phyloP scores from a whole-genome alignment of 2,329 filamentous ascomycete genomes.

The Botryosphaeria dothidea region DNA sequence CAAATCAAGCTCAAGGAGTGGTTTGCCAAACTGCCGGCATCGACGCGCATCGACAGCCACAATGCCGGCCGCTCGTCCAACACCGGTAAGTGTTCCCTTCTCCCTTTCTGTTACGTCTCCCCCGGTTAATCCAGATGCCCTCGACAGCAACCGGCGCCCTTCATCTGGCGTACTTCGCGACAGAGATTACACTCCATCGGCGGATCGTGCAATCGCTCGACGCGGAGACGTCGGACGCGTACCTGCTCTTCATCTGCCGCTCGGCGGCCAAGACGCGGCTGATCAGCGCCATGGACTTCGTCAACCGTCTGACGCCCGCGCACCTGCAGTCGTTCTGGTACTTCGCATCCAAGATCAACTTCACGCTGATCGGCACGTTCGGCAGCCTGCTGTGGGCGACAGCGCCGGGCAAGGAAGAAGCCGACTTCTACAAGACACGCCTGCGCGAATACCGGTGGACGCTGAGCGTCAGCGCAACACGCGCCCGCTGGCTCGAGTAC shows the following conservation, averaged over 20 bases:
- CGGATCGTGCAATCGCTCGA: slow-evolving; percentile 83
- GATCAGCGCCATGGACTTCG: slow-evolving; percentile 96
- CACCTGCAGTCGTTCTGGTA: slow-evolving; percentile 94
- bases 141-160: slow-evolving; percentile 57
- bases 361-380: slow-evolving; percentile 92
- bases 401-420: slow-evolving; percentile 82
- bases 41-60: slow-evolving; percentile 64
- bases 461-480: slow-evolving; percentile 78
- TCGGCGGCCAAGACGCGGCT: slow-evolving; percentile 91
- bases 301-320: slow-evolving; percentile 83
- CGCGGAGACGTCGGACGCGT: slow-evolving; percentile 54
- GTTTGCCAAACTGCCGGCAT: slow-evolving; percentile 69
- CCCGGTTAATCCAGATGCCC: slow-evolving; percentile 1
- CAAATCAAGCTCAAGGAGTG: slow-evolving; percentile 82
- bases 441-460: slow-evolving; percentile 94
- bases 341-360: slow-evolving; percentile 84
- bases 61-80: slow-evolving; percentile 46
- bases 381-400: slow-evolving; percentile 88
- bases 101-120: slow-evolving; percentile 8
- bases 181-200: slow-evolving; percentile 89
- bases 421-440: slow-evolving; percentile 85
- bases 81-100: slow-evolving; percentile 33
- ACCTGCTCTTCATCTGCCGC: slow-evolving; percentile 88
- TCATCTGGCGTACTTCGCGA: slow-evolving; percentile 89
- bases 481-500: slow-evolving; percentile 53